phyloP scores from a whole-genome alignment of 352 stramenopile species.

The Chrysophaeum taylorii region DNA sequence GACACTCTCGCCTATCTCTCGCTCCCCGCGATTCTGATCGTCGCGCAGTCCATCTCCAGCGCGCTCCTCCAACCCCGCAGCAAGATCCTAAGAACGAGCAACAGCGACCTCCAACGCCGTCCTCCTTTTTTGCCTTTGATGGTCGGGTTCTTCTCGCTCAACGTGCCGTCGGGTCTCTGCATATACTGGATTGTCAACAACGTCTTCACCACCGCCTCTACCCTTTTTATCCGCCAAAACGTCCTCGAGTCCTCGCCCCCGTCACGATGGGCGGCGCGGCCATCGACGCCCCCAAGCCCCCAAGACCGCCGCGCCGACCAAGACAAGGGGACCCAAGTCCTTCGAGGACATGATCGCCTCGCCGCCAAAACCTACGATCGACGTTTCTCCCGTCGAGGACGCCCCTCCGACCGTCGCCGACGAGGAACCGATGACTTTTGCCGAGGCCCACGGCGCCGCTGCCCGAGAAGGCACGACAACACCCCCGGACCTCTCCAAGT shows the following conservation, averaged over 20 bases:
- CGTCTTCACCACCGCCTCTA: conserved; percentile 34
- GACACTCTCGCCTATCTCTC: conserved; percentile 57
- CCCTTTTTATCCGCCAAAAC: not conserved
- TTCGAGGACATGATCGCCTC: conserved; percentile 3
- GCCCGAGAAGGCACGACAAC: not conserved
- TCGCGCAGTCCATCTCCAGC: conserved; percentile 62
- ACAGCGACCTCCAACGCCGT: conserved; percentile 25
- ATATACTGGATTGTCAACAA: conserved; percentile 60
- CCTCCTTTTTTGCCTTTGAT: conserved; percentile 68
- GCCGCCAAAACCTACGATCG: not conserved
- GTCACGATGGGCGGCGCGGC: conserved; percentile 13
- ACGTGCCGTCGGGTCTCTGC: conserved; percentile 62
- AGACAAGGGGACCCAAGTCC: not conserved
- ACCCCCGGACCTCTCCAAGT: too few species aligned
- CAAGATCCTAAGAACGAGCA: conserved; percentile 37
- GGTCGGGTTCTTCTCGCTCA: conserved; percentile 67
- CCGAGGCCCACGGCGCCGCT: not conserved
- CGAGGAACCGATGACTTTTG: not conserved
- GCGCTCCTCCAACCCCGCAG: conserved; percentile 48
- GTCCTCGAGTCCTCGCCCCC: not conserved
- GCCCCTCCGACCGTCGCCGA: not conserved
- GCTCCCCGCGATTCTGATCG: conserved; percentile 59
- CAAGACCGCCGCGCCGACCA: not conserved
- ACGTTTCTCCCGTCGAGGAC: not conserved
- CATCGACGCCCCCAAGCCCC: not conserved